Conservation (phyloP, 2,329 filamentous ascomycete genomes). For the Diaporthe eres region DNA sequence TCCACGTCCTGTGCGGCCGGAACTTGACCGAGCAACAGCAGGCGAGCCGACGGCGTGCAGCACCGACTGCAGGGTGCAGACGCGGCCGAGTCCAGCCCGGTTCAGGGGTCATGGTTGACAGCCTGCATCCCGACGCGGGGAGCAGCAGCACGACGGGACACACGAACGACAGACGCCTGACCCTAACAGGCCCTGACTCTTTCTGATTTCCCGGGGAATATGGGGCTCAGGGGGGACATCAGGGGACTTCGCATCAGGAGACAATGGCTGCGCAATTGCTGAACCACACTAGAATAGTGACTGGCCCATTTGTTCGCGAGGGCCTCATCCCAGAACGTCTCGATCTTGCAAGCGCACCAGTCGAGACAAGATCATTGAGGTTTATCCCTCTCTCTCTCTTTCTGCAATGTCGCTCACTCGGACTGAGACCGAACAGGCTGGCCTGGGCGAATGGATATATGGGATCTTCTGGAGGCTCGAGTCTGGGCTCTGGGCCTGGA, state of each 20-base stretch:
- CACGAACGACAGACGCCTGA: neutral
- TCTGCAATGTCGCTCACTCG: neutral
- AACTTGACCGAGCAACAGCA: conserved; percentile 34
- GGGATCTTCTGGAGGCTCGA: neutral
- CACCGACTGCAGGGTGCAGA: neutral
- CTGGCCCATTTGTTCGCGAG: conserved; percentile 8
- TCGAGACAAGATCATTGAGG: neutral
- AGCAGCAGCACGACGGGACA: neutral
- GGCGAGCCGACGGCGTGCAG: neutral
- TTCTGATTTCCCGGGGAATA: conserved; percentile 17
- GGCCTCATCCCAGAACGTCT: neutral
- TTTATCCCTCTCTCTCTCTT: neutral
- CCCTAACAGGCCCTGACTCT: neutral
- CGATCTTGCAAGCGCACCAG: conserved; percentile 4
- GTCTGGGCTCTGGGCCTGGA: conserved; percentile 17
- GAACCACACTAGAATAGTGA: neutral
- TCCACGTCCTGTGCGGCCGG: conserved; percentile 16
- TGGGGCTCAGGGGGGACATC: conserved; percentile 6
- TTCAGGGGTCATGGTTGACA: conserved; percentile 18
- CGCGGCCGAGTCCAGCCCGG: conserved; percentile 9
- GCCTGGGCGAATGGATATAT: neutral
- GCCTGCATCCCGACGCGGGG: conserved; percentile 15
- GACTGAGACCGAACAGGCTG: conserved; percentile 22
- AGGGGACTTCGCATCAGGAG: neutral
- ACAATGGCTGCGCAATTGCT: neutral